Conservation (phyloP, 2,329 filamentous ascomycete genomes). For the Zymoseptoria tritici region DNA sequence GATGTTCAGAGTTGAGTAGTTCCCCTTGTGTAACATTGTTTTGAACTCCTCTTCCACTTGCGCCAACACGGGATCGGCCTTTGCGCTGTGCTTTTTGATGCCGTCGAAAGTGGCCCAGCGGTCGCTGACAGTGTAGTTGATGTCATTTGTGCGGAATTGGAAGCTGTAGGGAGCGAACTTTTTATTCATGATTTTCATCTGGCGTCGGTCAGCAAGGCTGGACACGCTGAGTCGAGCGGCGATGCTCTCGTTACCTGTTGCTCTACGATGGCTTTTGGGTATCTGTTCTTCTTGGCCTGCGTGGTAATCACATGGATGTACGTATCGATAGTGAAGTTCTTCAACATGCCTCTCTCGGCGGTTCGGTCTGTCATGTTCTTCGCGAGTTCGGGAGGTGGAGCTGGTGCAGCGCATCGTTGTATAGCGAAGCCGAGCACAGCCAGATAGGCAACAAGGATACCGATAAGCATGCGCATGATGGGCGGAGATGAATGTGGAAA, state of each 20-base stretch:
- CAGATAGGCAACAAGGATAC: not conserved
- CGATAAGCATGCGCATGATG: not conserved
- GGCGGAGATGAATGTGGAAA: not conserved
- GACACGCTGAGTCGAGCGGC: not conserved
- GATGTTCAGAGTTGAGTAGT: not conserved
- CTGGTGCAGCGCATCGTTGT: not conserved
- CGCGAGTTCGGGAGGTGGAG: not conserved
- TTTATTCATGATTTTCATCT: constrained; percentile 27
- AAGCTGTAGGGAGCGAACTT: constrained; percentile 42
- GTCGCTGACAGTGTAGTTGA: not conserved
- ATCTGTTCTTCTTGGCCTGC: constrained; percentile 24
- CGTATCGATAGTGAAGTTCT: constrained; percentile 1
- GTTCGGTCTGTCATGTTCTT: not conserved
- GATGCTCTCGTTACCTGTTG: constrained; percentile 15
- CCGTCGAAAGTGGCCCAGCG: constrained; percentile 15
- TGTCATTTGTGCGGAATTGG: constrained; percentile 31
- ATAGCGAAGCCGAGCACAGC: not conserved
- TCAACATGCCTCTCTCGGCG: not conserved
- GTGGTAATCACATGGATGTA: constrained; percentile 37
- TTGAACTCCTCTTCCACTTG: not conserved
- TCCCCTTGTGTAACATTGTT: not conserved
- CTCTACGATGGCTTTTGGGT: constrained; percentile 31
- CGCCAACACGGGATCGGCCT: not conserved
- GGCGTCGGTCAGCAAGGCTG: not conserved
- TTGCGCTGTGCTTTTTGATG: constrained; percentile 35